phyloP scores from a whole-genome alignment of 2,329 filamentous ascomycete species.

The Arthrinium puccinioides region DNA sequence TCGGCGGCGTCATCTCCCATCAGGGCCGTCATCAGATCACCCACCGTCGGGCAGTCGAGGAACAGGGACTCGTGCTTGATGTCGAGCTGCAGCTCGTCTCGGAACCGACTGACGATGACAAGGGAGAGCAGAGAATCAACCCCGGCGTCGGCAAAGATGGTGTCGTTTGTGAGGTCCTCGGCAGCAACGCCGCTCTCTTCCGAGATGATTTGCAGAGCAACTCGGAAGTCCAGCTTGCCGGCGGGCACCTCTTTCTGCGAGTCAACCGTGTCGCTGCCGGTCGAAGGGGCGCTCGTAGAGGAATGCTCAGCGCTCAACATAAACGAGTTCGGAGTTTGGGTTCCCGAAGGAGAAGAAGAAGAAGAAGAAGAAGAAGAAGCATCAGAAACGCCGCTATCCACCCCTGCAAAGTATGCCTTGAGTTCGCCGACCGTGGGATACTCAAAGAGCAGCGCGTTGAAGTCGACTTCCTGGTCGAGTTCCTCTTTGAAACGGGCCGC shows the following conservation, averaged over 20 bases:
- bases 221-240: neutral
- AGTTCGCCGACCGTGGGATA: conserved; percentile 15
- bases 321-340: neutral
- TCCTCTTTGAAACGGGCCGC: conserved; percentile 23
- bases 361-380: too few species aligned
- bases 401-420: conserved; percentile 5
- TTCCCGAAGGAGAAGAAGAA: too few species aligned
- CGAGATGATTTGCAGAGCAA: conserved; percentile 4
- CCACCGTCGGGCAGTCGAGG: conserved; percentile 1
- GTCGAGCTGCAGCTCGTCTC: conserved; percentile 9
- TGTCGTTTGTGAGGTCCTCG: conserved; percentile 13
- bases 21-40: neutral
- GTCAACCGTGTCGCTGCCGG: neutral
- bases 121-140: conserved; percentile 11
- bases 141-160: conserved; percentile 11
- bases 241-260: too few species aligned
- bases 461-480: conserved; percentile 19
- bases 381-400: neutral
- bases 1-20: neutral
- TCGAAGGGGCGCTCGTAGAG: neutral
- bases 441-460: conserved; percentile 17
- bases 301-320: neutral
- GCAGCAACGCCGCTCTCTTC: conserved; percentile 12
- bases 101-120: conserved; percentile 9
- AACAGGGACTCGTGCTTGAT: conserved; percentile 2